phyloP scores from a whole-genome alignment of 2,329 filamentous ascomycete genomes.

The Ceratocystis smalleyi region DNA sequence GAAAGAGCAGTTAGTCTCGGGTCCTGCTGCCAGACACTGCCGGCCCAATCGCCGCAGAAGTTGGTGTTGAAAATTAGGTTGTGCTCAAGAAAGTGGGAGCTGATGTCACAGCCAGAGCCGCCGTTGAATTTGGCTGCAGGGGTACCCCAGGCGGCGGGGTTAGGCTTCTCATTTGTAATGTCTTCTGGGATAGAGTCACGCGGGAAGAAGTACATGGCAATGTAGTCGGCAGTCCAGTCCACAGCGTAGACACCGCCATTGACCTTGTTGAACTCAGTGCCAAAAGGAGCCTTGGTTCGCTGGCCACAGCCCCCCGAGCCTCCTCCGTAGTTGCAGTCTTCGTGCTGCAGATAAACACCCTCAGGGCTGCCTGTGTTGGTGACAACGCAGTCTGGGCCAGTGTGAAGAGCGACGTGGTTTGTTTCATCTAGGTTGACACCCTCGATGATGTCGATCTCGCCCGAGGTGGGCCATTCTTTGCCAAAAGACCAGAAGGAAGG shows the following conservation, averaged over 20 bases:
- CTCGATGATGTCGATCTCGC: conserved; percentile 71
- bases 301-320: conserved; percentile 46
- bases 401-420: conserved; percentile 57
- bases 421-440: conserved; percentile 49
- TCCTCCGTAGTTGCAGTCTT: conserved; percentile 41
- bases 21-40: conserved; percentile 45
- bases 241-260: conserved; percentile 58
- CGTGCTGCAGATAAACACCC: conserved; percentile 30
- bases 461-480: conserved; percentile 50
- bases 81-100: conserved; percentile 52
- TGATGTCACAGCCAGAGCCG: conserved; percentile 53
- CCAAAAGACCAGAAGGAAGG: conserved; percentile 59
- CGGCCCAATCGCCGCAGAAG: conserved; percentile 82
- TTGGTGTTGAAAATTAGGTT: conserved; percentile 69
- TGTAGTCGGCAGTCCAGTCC: conserved; percentile 58
- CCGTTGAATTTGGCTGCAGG: conserved; percentile 55
- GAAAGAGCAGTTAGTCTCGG: conserved; percentile 49
- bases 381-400: conserved; percentile 43
- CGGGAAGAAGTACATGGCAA: conserved; percentile 72
- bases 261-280: conserved; percentile 52
- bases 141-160: conserved; percentile 50
- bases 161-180: conserved; percentile 41
- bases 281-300: conserved; percentile 39
- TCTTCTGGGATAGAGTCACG: conserved; percentile 49
- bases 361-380: conserved; percentile 34